phyloP scores from a whole-genome alignment of 371 early-diverging fungal genomes.

The Mucor indicus region DNA sequence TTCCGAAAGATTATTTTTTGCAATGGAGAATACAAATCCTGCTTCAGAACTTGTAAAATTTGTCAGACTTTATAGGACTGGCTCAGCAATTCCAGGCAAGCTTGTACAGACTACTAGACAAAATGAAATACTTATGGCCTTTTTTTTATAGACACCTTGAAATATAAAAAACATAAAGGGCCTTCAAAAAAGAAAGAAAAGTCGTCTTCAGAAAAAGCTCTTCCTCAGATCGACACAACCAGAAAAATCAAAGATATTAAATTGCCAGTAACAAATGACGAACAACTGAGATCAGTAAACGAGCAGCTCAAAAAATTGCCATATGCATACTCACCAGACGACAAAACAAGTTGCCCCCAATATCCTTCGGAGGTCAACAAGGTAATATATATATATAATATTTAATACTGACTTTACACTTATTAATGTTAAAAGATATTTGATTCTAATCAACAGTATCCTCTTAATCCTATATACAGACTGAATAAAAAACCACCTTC shows the following conservation, averaged over 20 bases:
- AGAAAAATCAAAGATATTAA: constrained; percentile 3
- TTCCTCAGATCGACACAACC: neutral
- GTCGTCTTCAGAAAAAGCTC: neutral
- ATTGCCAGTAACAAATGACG: constrained; percentile 5
- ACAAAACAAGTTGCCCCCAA: neutral
- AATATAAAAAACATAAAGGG: constrained; percentile 8
- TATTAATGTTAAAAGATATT: too few relatives aligned
- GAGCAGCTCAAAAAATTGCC: constrained; percentile 5
- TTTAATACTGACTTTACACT: too few relatives aligned
- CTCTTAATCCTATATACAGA: constrained; percentile 6
- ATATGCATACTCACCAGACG: neutral
- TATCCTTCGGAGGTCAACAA: too few relatives aligned
- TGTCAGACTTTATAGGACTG: constrained; percentile 3
- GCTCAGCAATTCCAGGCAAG: constrained; percentile 7
- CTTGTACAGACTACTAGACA: too few relatives aligned
- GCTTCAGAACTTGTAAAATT: constrained; percentile 1
- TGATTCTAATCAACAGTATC: constrained; percentile 8
- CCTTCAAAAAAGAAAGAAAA: neutral
- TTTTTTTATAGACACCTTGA: neutral
- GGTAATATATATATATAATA: too few relatives aligned
- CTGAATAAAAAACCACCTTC: neutral
- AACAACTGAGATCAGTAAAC: constrained; percentile 7
- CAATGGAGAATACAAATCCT: constrained; percentile 4
- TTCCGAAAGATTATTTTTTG: constrained; percentile 1
- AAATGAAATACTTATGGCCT: neutral